Base-by-base conservation (phyloP, 1,284 basidiomycete species). In the Trichosporon sp. region DNA sequence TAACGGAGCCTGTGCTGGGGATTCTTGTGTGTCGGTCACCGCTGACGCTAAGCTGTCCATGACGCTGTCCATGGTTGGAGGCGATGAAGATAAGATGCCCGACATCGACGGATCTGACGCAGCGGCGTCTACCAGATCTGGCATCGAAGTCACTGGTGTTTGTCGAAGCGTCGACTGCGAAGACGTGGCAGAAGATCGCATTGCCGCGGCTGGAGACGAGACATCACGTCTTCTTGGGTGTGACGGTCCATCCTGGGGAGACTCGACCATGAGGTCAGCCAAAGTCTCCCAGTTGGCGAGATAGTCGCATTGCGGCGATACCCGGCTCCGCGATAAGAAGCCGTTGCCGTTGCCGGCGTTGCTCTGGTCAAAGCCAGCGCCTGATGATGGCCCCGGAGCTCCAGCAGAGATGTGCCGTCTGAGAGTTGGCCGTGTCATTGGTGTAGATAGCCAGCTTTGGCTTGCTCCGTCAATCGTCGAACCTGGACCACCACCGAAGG, bases 221-320 rank as follows among this genome's bases (percentile, higher is more conserved):
- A 14, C 31, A 33, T 44, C 57, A 16, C 32, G 34, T 2, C 6
- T 27, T 54, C 19, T 14, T 11, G 14, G 11, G 25, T n/a, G 29
- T 8, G 25, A 29, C 16, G 27, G 49, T 9, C 60, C 8, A 63
- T 67, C 16, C 19, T 60, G 11, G 25, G 60, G 13, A 58, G 60
- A 5, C 52, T 64, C 16, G 4, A 61, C 65, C 2, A 71, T 64
- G 21, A 77, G 65, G 23, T 76, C 74, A 10, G 70, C 69, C 9
- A 77, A 69, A 0, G 68, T 62, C 54, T 71, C 68, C 76, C 76
- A 77, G 59, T 76, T 75, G 25, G 71, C 71, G n/a, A 72, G 61
- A 27, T 67, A 65, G 64, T 68, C 66, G 58, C 44, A 60, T 59
- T 68, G 63, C 1, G 59, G 63, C 0, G 52, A 36, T 1, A 67